Base-by-base conservation (phyloP, 1,284 basidiomycete genomes). In the Malassezia obtusa region DNA sequence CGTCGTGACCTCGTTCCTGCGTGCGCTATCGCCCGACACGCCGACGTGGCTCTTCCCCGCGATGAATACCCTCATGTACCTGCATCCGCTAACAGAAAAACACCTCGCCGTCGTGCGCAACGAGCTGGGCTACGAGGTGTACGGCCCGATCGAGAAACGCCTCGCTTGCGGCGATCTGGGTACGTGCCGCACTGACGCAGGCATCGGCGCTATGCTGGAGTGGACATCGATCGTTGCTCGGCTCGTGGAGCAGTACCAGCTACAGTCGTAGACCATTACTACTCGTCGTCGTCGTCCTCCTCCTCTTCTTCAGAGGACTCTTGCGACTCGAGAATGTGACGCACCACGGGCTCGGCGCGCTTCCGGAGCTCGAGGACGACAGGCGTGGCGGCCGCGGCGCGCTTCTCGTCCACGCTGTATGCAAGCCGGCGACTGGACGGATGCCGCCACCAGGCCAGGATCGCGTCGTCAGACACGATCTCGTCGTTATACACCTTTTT, bases 41-140 rank as follows among this genome's bases (percentile, higher is more conserved):
- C 85, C 86, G 2, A 89, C 87, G 15, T 86, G 85, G 64, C 76
- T 96, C 28, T 96, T 91, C 67, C 94, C 92, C 3, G 92, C 94
- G 0, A 98, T 96, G 92, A 98, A 98, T 74, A 96, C 91, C 5
- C 78, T 87, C 61, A 96, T 98, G 92, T 96, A 87, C 71, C 80
- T 86, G 59, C 90, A 98, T 68, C 89, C 89, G n/a, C 78, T 96
- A 31, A 96, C 92, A 0, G 79, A 80, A 2, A 81, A 84, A 56
- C 92, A 98, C 65, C 71, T 95, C 21, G 78, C 80, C 10, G 68
- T 84, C 30, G 79, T 89, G 1, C 78, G 77, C 17, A 15, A 40
- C 17, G 79, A 85, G 38, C 79, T 94, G 10, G 80, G 81, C 1
- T 95, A 94, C 68, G 76, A 82, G 33, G 80, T 96, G 8, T 78